Evolutionary conservation across 495 filamentous ascomycete genomes (phyloP).

Genomic region (Cladorrhinum samala): DNA sequence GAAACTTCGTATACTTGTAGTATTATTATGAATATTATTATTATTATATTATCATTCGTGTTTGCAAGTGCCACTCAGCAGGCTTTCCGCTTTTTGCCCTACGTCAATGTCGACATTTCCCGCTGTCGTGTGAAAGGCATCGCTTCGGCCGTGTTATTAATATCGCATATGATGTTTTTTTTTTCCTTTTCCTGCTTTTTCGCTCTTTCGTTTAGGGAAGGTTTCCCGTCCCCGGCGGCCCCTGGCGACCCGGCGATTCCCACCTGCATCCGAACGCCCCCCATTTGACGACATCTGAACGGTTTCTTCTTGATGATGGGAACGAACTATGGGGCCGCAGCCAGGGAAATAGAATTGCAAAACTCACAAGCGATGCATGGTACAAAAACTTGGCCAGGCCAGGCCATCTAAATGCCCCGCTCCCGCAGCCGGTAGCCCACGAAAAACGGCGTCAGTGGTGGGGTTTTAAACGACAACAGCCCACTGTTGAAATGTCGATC

Average conservation of each 20-base stretch:
- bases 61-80: too few relatives aligned
- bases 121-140: too few relatives aligned
- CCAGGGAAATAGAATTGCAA: too few relatives aligned
- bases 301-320: too few relatives aligned
- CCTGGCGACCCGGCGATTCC: too few relatives aligned
- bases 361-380: too few relatives aligned
- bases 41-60: too few relatives aligned
- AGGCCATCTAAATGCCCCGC: neutral
- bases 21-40: too few relatives aligned
- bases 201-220: neutral
- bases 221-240: neutral
- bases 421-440: neutral
- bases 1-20: too few relatives aligned
- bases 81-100: neutral
- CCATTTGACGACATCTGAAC: too few relatives aligned
- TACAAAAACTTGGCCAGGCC: neutral
- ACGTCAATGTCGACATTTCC: neutral
- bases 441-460: neutral
- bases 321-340: neutral
- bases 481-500: neutral
- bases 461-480: neutral
- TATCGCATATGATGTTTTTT: neutral
- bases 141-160: neutral
- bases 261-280: neutral
- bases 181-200: neutral